Evolutionary conservation across 2,329 filamentous ascomycete species (phyloP), one percentile per base, ranked within the genome.

Genomic region (Aspergillus brasiliensis): DNA sequence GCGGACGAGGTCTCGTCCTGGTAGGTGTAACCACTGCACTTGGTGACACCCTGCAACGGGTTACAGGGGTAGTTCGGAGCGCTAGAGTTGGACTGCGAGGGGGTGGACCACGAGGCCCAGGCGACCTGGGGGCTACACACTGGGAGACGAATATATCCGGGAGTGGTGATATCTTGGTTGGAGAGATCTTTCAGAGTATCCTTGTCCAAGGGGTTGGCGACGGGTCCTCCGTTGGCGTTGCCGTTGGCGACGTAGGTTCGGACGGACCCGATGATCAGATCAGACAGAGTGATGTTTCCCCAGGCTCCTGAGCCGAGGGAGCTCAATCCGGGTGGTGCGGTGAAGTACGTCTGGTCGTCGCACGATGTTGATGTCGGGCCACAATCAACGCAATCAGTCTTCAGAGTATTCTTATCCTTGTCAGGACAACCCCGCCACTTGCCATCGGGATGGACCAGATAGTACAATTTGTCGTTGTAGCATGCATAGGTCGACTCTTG

Each of bases 81-180:
- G 34, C 51, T 52, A 15, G 51, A 37, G 51, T 52, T 52, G 34
- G 34, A 52, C 51, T 42, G 51, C 19, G 34, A 52, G 1, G 51
- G 51, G 8, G 38, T 52, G 15, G 51, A 52, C 51, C 34, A 52
- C 34, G 34, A 52, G 21, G 34, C 21, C 51, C 51, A 52, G 31
- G 34, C 51, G 0, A 52, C 19, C 31, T 52, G 51, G 4, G 51
- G 19, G 0, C 51, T 52, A 3, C 51, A 52, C 21, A 52, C 51
- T 1, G 51, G 34, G 7, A 52, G 51, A 21, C 51, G 34, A 3
- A 52, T 52, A 21, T 52, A 52, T 21, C 51, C 34, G 1, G 34
- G 51, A 8, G 34, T 52, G 21, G 51, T 52, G 15, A 52, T 52
- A 1, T 52, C 19, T 6, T 52, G 21, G 15, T 42, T 52, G 4